Evolutionary conservation across 768 basidiomycete species (phyloP), one percentile per base, ranked within the genome.

Genomic region (Crucibulum laeve): DNA sequence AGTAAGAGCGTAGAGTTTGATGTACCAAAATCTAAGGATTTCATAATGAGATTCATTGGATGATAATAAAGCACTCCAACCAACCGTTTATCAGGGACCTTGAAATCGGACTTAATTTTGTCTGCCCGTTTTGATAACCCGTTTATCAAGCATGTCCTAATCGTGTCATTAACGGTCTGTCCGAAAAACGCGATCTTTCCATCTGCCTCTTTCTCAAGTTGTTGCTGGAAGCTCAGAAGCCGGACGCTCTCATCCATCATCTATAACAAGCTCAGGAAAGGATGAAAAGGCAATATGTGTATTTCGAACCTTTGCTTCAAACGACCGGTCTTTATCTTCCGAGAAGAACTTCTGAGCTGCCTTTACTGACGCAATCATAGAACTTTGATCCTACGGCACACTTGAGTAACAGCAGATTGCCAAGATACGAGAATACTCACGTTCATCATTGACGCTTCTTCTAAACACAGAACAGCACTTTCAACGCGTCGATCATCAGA

Each of bases 401-500:
- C n/a, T 13, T 11, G 35, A 43, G 34, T 18, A 39, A 39, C 4
- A 25, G 18, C 32, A 34, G 22, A 23, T 40, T 17, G 32, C 45
- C 4, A 28, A 46, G 24, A 35, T 30, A 38, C 7, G 19, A 28
- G 18, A 17, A 33, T 21, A 56, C 58, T 49, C 51, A 91, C 93
- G 53, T 63, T 61, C 62, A 85, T 82, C 17, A 65, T 65, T 2
- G 73, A 69, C 5, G 91, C 86, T 61, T 97, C 96, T 34, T 90
- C 89, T 17, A 99, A 64, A 26, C 80, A 86, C 3, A 98, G 66
- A n/a, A 87, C 76, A 0, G 93, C 96, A 62, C 87, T 95, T 59
- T 98, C 96, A 11, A 91, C 85, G 36, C 94, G 76, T 42, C 96
- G 74, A 63, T 98, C 96, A 54, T 99, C 96, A 25, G 95, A 95